Conservation (phyloP, 768 basidiomycete species). For the Pisolithus tinctorius region DNA sequence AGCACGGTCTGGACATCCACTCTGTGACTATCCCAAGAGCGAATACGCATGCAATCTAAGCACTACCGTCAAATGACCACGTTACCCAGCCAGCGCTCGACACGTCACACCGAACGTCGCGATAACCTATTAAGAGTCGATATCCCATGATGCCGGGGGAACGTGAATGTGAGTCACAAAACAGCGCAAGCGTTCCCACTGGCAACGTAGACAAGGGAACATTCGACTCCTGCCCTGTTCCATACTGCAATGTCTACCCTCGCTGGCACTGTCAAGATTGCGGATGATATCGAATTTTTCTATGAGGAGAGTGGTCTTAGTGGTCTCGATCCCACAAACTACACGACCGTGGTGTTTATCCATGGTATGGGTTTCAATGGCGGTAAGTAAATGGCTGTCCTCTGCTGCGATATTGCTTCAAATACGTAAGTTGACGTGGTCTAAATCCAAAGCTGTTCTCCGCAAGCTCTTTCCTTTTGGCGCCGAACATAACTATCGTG, state of each 20-base stretch:
- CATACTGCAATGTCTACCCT: background rate
- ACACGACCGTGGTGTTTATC: conserved; percentile 1
- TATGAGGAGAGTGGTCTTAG: background rate
- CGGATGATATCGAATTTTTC: background rate
- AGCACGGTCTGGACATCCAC: too few species aligned
- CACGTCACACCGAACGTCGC: too few species aligned
- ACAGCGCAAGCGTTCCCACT: too few species aligned
- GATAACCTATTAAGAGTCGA: too few species aligned
- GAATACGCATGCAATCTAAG: too few species aligned
- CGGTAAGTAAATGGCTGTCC: background rate
- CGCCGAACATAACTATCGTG: background rate
- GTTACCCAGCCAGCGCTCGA: too few species aligned
- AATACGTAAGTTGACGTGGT: background rate
- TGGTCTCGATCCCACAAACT: background rate
- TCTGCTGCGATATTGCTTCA: background rate
- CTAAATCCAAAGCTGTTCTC: background rate
- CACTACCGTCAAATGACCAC: too few species aligned
- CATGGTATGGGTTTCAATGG: background rate
- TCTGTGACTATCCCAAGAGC: too few species aligned
- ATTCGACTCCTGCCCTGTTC: too few species aligned
- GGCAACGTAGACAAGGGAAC: too few species aligned
- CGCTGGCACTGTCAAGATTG: background rate
- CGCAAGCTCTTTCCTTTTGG: conserved; percentile 4
- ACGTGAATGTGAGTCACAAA: too few species aligned
- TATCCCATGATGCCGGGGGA: too few species aligned